phyloP scores from a whole-genome alignment of 2,329 filamentous ascomycete genomes.

The Aspergillus pseudoglaucus region DNA sequence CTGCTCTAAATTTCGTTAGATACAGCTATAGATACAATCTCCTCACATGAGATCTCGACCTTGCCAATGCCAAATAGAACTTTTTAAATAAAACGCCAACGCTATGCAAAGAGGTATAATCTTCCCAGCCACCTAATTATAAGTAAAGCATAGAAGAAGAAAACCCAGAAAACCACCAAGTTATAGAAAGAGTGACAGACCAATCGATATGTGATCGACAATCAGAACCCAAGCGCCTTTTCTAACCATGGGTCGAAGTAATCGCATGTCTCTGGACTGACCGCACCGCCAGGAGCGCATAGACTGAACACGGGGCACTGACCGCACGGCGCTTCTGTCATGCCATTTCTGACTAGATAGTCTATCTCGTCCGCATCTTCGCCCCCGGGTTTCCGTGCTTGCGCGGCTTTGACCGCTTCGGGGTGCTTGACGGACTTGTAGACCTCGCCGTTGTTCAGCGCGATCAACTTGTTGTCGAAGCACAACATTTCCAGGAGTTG shows the following conservation, averaged over 20 bases:
- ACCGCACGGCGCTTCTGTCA: constrained; percentile 86
- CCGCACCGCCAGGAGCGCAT: constrained; percentile 83
- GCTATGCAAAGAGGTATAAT: constrained; percentile 30
- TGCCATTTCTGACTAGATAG: constrained; percentile 58
- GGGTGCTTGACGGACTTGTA: constrained; percentile 44
- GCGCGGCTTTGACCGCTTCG: constrained; percentile 26
- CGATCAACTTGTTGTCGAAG: constrained; percentile 78
- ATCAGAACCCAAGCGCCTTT: constrained; percentile 31
- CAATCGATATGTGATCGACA: neutral
- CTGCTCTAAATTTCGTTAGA: too few relatives aligned
- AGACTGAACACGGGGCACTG: constrained; percentile 88
- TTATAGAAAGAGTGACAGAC: too few relatives aligned
- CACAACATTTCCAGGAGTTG: constrained; percentile 82
- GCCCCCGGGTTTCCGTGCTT: constrained; percentile 24
- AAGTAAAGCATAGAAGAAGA: neutral
- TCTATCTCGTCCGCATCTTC: constrained; percentile 30
- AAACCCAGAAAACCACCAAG: too few relatives aligned
- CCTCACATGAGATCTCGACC: constrained; percentile 2
- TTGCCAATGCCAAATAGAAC: constrained; percentile 6
- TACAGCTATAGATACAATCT: neutral
- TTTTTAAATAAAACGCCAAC: constrained; percentile 27
- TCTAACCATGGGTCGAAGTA: constrained; percentile 84
- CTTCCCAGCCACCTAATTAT: constrained; percentile 2
- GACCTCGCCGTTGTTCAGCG: constrained; percentile 42
- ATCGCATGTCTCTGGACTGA: constrained; percentile 82